Conservation (phyloP, 768 basidiomycete species). For the Psilocybe sp. region DNA sequence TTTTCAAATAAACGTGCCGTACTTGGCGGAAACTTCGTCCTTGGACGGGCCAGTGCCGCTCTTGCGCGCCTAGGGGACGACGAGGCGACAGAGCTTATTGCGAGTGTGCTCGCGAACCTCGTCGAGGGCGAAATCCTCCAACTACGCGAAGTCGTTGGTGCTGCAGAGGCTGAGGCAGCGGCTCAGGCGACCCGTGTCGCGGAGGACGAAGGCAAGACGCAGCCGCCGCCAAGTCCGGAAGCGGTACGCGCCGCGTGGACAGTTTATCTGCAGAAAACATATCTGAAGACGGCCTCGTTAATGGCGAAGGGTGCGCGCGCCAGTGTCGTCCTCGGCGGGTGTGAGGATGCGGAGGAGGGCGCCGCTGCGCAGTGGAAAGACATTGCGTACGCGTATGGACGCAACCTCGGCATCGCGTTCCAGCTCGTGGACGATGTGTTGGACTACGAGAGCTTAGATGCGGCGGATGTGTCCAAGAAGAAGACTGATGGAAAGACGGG, state of each 20-base stretch:
- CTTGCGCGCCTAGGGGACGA: slow-evolving; percentile 74
- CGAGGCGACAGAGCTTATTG: slow-evolving; percentile 88
- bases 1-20: slow-evolving; percentile 90
- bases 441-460: slow-evolving; percentile 62
- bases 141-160: slow-evolving; percentile 52
- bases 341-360: slow-evolving; percentile 61
- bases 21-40: slow-evolving; percentile 86
- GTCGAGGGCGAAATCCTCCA: slow-evolving; percentile 96
- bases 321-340: slow-evolving; percentile 87
- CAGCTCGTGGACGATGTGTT: slow-evolving; percentile 97
- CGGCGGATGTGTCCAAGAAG: too few species aligned
- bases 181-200: neutral
- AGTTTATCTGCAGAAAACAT: slow-evolving; percentile 89
- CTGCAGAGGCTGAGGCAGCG: slow-evolving; percentile 27
- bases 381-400: slow-evolving; percentile 93
- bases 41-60: slow-evolving; percentile 82
- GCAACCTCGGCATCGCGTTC: slow-evolving; percentile 93
- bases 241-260: slow-evolving; percentile 55
- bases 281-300: slow-evolving; percentile 89
- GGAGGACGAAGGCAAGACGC: neutral
- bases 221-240: slow-evolving; percentile 2
- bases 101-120: slow-evolving; percentile 82
- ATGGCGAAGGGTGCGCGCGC: slow-evolving; percentile 92
- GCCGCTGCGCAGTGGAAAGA: slow-evolving; percentile 68
- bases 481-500: neutral